Percentiles rank a stretch among this genome's conserved stretches.
Conservation (phyloP, 176 grass and related monocot genomes). For the Puya raimondii region DNA sequence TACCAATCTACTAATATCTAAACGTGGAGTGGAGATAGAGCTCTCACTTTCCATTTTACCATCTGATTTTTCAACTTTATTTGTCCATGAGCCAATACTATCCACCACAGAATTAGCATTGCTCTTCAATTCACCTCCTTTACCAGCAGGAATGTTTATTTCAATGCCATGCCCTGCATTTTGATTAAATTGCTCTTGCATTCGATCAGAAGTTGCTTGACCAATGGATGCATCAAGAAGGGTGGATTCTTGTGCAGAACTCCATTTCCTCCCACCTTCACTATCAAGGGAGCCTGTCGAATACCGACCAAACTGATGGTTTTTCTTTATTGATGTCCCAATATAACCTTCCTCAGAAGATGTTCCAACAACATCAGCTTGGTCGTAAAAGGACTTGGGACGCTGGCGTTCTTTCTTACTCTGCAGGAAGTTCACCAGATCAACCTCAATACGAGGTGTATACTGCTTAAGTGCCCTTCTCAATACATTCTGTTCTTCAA, state of each 20-base stretch:
- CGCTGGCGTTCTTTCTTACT: conserved; percentile 92
- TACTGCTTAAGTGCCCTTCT: conserved; percentile 93
- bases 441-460: conserved; percentile 96
- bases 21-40: conserved; percentile 50
- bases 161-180: conserved; percentile 25
- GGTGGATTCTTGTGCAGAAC: conserved; percentile 39
- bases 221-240: conserved; percentile 27
- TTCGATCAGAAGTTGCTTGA: conserved; percentile 44
- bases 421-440: conserved; percentile 98
- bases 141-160: conserved; percentile 30
- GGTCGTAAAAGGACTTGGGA: conserved; percentile 73
- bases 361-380: conserved; percentile 86
- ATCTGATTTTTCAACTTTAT: conserved; percentile 69
- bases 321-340: conserved; percentile 48
- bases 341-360: conserved; percentile 82
- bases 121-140: conserved; percentile 37
- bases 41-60: conserved; percentile 50
- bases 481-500: conserved; percentile 93
- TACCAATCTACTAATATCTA: conserved; percentile 44
- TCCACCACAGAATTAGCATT: conserved; percentile 31
- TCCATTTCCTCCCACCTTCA: conserved; percentile 33
- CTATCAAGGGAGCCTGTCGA: conserved; percentile 66
- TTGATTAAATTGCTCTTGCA: conserved; percentile 32
- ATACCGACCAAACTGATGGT: conserved; percentile 66
- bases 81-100: conserved; percentile 49